These are phyloP conservation scores for Gentiana straminea DNA, from an alignment of 257 asterid genomes.

Conservation along the genomic window DNA sequence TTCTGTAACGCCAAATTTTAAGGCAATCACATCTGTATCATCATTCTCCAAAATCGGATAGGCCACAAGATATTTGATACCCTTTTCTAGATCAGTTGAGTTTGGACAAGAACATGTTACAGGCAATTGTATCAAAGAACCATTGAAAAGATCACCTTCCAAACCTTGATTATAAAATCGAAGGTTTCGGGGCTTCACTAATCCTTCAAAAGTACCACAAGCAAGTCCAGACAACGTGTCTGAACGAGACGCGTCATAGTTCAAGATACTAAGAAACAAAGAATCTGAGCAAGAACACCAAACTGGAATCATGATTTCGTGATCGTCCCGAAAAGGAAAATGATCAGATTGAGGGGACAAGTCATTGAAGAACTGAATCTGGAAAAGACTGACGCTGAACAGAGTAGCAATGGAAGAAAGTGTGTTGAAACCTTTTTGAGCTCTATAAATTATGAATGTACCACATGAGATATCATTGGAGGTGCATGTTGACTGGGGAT, in stretches of 20 bases:
- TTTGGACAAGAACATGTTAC: conserved; percentile 13
- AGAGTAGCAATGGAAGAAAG: conserved; percentile 6
- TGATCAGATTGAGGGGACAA: conserved; percentile 6
- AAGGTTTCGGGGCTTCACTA: conserved; percentile 5
- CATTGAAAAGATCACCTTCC: conserved; percentile 1
- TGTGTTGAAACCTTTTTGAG: conserved; percentile 5
- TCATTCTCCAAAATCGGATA: conserved; percentile 11
- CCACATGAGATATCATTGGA: conserved; percentile 2
- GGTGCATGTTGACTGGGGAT: neutral
- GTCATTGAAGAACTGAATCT: conserved; percentile 4
- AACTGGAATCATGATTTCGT: conserved; percentile 8
- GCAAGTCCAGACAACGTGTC: conserved; percentile 2
- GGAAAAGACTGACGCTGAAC: neutral
- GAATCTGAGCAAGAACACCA: conserved; percentile 8
- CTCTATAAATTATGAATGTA: conserved; percentile 13
- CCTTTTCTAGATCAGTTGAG: neutral
- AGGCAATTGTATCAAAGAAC: conserved; percentile 8
- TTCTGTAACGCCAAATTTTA: neutral
- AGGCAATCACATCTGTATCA: conserved; percentile 3
- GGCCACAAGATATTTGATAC: conserved; percentile 1
- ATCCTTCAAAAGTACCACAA: conserved; percentile 11
- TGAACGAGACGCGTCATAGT: neutral
- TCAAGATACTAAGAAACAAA: neutral
- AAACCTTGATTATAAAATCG: neutral
- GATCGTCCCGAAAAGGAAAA: conserved; percentile 3